phyloP scores from a whole-genome alignment of 192 early-diverging fungal species.

The Ambispora gerdemannii region DNA sequence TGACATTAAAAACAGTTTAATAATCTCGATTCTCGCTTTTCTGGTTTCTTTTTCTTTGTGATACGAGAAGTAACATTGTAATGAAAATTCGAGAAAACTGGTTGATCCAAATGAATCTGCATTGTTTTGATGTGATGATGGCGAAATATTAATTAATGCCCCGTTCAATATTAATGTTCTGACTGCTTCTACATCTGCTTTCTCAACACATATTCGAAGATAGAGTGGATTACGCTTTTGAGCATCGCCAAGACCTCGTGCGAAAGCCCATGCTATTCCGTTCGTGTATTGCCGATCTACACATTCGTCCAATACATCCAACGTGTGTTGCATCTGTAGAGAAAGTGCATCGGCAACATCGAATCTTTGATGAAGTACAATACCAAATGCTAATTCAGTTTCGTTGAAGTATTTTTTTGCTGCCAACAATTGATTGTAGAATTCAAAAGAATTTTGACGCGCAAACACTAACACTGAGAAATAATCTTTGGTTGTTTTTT shows the following conservation, averaged over 20 bases:
- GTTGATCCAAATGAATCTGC: constrained; percentile 12
- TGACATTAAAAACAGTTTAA: constrained; percentile 16
- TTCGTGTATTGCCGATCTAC: constrained; percentile 22
- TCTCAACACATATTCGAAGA: constrained; percentile 26
- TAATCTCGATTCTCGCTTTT: neutral
- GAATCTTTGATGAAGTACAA: constrained; percentile 26
- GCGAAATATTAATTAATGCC: constrained; percentile 25
- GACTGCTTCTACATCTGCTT: constrained; percentile 26
- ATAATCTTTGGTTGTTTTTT: constrained; percentile 22
- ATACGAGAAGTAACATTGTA: constrained; percentile 26
- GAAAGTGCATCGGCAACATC: constrained; percentile 6
- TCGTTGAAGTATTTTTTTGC: constrained; percentile 11
- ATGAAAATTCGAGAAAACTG: constrained; percentile 25
- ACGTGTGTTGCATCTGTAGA: constrained; percentile 18
- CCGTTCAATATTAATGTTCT: constrained; percentile 8
- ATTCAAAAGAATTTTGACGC: neutral
- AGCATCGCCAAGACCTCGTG: constrained; percentile 4
- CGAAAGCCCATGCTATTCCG: constrained; percentile 29
- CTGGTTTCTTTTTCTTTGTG: constrained; percentile 5
- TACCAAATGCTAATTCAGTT: constrained; percentile 26
- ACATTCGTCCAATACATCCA: constrained; percentile 32
- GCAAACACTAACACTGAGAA: neutral
- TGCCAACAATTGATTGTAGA: neutral
- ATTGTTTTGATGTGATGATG: constrained; percentile 6
- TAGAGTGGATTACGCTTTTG: constrained; percentile 29